Evolutionary conservation across 2,329 filamentous ascomycete genomes (phyloP), one percentile per base, ranked within the genome.

Genomic region (Daldinia sp.): DNA sequence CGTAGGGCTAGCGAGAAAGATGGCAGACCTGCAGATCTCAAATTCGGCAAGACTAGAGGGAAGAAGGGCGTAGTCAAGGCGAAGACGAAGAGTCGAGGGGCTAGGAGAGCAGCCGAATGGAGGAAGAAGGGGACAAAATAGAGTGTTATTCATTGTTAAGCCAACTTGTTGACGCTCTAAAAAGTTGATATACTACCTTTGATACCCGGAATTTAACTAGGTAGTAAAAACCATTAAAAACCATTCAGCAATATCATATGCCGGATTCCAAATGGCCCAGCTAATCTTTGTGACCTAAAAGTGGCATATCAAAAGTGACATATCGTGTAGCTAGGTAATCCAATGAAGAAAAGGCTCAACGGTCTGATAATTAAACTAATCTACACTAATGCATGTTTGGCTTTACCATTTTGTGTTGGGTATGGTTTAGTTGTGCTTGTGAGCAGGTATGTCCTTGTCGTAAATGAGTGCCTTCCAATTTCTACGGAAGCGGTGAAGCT

Each of bases 1-100:
- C 88, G 90, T 66, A 84, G 92, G 55, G 92, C 92, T 8, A 91
- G 85, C 56, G 79, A 83, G 29, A 89, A 83, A 59, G 86, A 89
- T 63, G 89, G 85, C 3, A 88, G 82, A 71, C 86, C 86, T 37
- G 89, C 80, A 75, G 86, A 87, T 70, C 75, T 86, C 64, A 89
- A 83, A 74, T 77, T 89, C 17, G 74, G 85, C 59, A 86, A 86
- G 72, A 64, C 41, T 35, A 79, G 84, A 32, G 83, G 84, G 9
- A 86, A 86, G 67, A 85, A 85, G 71, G 79, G 78, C 13, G 55
- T 61, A 21, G 34, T 57, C 15, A 72, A 68, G 62, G 51, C 60
- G 5, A 74, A 73, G 58, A 60, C 64, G 11, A 73, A 74, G 55
- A 64, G 66, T 50, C 67, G 73, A 45, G 74, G 74, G 3, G 74